Percentiles rank a stretch among this genome's conserved stretches.
Evolutionary conservation across 2,329 filamentous ascomycete genomes (phyloP).

Genomic region (Didymella keratinophila): DNA sequence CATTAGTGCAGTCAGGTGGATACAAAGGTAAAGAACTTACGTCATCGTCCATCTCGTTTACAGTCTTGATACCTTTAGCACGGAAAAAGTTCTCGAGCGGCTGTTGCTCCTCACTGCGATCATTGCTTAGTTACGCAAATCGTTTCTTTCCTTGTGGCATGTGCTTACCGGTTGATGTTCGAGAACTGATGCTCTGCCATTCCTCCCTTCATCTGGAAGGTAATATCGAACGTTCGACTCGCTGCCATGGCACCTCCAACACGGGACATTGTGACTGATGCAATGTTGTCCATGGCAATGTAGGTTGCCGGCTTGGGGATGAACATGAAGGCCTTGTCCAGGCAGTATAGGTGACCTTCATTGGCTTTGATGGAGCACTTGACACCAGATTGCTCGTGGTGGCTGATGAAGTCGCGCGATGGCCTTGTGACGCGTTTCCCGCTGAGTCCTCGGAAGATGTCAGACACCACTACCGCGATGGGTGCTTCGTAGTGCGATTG

Average conservation of each 20-base stretch:
- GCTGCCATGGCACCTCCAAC: slow-evolving; percentile 93
- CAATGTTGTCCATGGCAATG: slow-evolving; percentile 91
- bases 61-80: slow-evolving; percentile 90
- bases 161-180: slow-evolving; percentile 85
- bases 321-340: slow-evolving; percentile 99
- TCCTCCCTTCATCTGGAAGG: slow-evolving; percentile 87
- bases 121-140: slow-evolving; percentile 35
- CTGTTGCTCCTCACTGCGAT: slow-evolving; percentile 81
- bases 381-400: slow-evolving; percentile 92
- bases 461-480: slow-evolving; percentile 89
- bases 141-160: not conserved
- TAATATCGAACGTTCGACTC: slow-evolving; percentile 96
- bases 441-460: slow-evolving; percentile 92
- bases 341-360: slow-evolving; percentile 94
- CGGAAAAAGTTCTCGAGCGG: slow-evolving; percentile 98
- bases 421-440: slow-evolving; percentile 95
- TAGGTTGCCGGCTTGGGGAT: slow-evolving; percentile 98
- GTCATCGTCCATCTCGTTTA: slow-evolving; percentile 99
- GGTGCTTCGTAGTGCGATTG: slow-evolving; percentile 86
- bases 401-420: slow-evolving; percentile 91
- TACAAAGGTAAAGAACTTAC: slow-evolving; percentile 60
- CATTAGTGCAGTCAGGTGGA: slow-evolving; percentile 33
- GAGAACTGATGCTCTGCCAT: slow-evolving; percentile 92
- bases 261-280: slow-evolving; percentile 92
- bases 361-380: slow-evolving; percentile 99